A percentile compares a stretch with the other conserved stretches of the same genome.
Conservation (phyloP, 106 monocot species). For the Alisma plantagoaquatica region DNA sequence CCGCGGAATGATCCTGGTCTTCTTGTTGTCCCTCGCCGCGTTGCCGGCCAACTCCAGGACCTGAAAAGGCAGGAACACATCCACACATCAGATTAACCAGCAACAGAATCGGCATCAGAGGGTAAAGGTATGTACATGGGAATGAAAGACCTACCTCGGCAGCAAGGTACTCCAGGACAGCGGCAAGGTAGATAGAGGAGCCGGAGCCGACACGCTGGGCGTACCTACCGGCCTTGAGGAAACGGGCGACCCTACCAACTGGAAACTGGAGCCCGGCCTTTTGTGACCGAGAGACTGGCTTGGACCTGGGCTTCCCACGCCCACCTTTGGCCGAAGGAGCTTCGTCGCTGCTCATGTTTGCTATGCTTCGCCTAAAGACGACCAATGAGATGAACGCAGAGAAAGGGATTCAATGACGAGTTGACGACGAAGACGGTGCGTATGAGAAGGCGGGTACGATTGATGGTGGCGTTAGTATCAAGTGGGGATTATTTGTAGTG, state of each 20-base stretch:
- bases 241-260: neutral
- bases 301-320: no score
- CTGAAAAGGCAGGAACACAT: constrained; percentile 3
- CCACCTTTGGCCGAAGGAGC: no score
- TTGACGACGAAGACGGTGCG: no score
- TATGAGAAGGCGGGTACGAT: no score
- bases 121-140: no score
- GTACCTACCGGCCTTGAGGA: neutral
- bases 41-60: constrained; percentile 37
- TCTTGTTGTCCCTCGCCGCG: constrained; percentile 42
- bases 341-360: no score
- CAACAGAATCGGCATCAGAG: neutral
- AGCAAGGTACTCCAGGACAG: no score
- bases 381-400: no score
- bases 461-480: no score
- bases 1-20: constrained; percentile 38
- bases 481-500: no score
- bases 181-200: neutral
- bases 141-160: constrained; percentile 5
- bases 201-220: neutral
- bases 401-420: no score
- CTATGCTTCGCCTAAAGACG: no score
- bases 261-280: constrained; percentile 7
- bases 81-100: neutral
- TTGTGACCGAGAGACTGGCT: neutral